Base-by-base conservation (phyloP, 2,329 filamentous ascomycete genomes). In the Fusarium sp. region DNA sequence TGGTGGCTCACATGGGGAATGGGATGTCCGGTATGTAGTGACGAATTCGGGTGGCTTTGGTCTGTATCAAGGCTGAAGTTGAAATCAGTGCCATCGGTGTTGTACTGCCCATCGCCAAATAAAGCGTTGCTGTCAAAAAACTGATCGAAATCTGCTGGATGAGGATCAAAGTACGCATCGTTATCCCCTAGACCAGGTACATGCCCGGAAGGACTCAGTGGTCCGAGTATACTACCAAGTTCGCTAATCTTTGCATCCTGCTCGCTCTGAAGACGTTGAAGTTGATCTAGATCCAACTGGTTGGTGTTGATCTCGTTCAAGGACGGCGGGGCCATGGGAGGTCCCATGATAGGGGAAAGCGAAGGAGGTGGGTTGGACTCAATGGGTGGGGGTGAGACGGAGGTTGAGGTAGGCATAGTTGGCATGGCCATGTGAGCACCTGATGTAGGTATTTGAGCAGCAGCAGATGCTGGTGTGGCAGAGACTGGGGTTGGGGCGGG, bases 191-290 rank as follows among this genome's bases (percentile, higher is more conserved):
- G 81, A 9, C 93, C 93, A 3, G 94, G 93, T 41, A 97, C 93
- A 22, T 89, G 88, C 9, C 94, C 94, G 1, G 90, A 93, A 0
- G 95, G 95, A 77, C 92, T 95, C 18, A 97, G 87, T 0, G 95
- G 95, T 12, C 93, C 91, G 13, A 98, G 87, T 22, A 94, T 85
- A 63, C 90, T 91, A 58, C 91, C 91, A 15, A 98, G 86, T 66
- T 93, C 90, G 70, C 93, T 90, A 3, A 98, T 92, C 55, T 93
- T 92, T 54, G 88, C 88, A 69, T 93, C 91, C 78, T 98, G 95
- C 68, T 96, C 91, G 31, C 90, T 89, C 79, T 97, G 94, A 77
- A 98, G 86, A 48, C 91, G 92, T 72, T 94, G 90, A 5, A 98
- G 87, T 36, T 93, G 88, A 58, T 96, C 93, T 35, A 98, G 89